Conservation (phyloP, 106 monocot genomes). For the Allium cepa region DNA sequence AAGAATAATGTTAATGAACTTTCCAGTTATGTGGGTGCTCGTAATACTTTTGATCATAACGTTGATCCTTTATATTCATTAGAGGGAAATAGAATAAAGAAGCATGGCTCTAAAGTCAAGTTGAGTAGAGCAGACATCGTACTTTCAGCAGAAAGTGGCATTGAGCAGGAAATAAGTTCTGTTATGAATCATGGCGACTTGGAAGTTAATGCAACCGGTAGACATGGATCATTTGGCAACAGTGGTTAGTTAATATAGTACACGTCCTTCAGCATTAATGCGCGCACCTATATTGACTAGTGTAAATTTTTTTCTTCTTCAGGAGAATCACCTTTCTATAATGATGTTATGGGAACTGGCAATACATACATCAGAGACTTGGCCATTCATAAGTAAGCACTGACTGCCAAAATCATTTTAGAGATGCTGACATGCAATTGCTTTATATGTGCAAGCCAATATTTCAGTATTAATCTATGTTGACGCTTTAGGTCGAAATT, state of each 20-base stretch:
- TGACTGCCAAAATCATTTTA: not conserved
- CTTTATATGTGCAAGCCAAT: not conserved
- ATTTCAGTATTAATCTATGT: no score
- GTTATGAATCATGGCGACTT: conserved; percentile 6
- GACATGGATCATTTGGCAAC: conserved; percentile 19
- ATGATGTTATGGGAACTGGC: conserved; percentile 14
- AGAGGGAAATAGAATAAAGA: conserved; percentile 24
- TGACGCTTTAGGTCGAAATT: no score
- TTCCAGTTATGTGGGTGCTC: conserved; percentile 14
- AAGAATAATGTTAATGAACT: conserved; percentile 13
- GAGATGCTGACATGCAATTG: not conserved
- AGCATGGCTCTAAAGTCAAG: conserved; percentile 14
- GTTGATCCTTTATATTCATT: conserved; percentile 21
- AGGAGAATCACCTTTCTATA: conserved; percentile 15
- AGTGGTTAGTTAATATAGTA: conserved; percentile 7
- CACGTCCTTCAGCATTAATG: not conserved
- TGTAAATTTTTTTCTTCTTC: no score
- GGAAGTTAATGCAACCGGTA: conserved; percentile 3
- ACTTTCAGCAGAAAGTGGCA: not conserved
- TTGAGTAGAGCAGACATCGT: not conserved
- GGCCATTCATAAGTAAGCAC: conserved; percentile 16
- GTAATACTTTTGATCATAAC: conserved; percentile 12
- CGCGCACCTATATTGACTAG: no score
- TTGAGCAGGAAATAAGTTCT: conserved; percentile 8
- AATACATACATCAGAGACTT: conserved; percentile 17